Evolutionary conservation across 495 filamentous ascomycete species (phyloP).

Genomic region (Neurospora pannonica): DNA sequence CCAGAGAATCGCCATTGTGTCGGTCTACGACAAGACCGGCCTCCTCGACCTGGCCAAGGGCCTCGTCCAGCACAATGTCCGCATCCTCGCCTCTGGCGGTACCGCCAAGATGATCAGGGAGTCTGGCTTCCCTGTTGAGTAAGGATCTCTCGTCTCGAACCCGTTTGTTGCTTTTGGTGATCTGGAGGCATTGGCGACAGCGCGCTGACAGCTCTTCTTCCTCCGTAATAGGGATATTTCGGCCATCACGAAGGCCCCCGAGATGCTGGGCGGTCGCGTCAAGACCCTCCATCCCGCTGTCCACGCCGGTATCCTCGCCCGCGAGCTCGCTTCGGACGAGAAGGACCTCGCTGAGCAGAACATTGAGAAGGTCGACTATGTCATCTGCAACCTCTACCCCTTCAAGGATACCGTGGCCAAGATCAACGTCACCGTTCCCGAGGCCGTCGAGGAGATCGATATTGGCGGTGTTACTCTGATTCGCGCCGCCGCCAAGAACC

Average conservation of each 20-base stretch:
- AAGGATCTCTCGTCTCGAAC: constrained; percentile 25
- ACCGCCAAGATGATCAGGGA: constrained; percentile 92
- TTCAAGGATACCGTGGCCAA: constrained; percentile 97
- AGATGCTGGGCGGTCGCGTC: constrained; percentile 92
- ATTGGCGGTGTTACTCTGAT: constrained; percentile 96
- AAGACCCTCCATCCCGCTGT: constrained; percentile 96
- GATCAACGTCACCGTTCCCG: constrained; percentile 88
- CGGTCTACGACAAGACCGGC: constrained; percentile 97
- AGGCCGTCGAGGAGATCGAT: constrained; percentile 97
- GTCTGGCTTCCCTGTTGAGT: constrained; percentile 89
- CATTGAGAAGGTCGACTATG: constrained; percentile 95
- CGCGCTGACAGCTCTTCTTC: constrained; percentile 3
- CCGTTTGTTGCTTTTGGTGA: neutral
- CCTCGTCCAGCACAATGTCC: constrained; percentile 79
- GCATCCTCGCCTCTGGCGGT: constrained; percentile 87
- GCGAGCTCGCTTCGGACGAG: constrained; percentile 85
- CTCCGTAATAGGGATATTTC: constrained; percentile 67
- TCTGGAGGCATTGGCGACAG: neutral
- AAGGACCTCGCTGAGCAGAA: constrained; percentile 94
- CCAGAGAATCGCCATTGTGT: constrained; percentile 71
- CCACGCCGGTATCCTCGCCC: constrained; percentile 86
- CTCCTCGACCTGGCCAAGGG: constrained; percentile 94
- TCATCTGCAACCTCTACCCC: constrained; percentile 96
- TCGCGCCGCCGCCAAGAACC: constrained; percentile 95
- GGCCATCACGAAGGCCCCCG: constrained; percentile 94